phyloP scores from a whole-genome alignment of 805 yeast species.

The Kockiozyma suomiensis region DNA sequence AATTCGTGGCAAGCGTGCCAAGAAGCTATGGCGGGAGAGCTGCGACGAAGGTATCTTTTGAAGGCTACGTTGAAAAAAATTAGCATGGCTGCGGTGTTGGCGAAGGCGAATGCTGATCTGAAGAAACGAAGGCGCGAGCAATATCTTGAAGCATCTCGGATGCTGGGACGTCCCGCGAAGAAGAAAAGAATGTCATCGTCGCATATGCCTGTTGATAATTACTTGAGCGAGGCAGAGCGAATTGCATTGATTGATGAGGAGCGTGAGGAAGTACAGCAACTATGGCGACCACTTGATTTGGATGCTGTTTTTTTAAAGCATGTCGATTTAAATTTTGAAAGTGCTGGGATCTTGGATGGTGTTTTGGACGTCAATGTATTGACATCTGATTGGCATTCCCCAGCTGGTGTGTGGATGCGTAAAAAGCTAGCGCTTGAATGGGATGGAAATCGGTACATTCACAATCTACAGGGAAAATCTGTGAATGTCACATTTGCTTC shows the following conservation, averaged over 20 bases:
- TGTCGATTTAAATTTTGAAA: conserved; percentile 40
- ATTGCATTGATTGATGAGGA: conserved; percentile 37
- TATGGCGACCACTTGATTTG: conserved; percentile 56
- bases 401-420: conserved; percentile 55
- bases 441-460: conserved; percentile 42
- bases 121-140: conserved; percentile 50
- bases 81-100: conserved; percentile 37
- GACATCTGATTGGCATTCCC: conserved; percentile 52
- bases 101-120: conserved; percentile 38
- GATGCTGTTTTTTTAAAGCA: conserved; percentile 42
- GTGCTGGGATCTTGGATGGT: conserved; percentile 36
- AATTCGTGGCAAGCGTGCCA: conserved; percentile 50
- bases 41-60: conserved; percentile 44
- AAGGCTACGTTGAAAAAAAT: conserved; percentile 43
- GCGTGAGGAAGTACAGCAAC: conserved; percentile 45
- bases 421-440: conserved; percentile 48
- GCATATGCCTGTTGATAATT: conserved; percentile 24
- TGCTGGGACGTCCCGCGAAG: conserved; percentile 30
- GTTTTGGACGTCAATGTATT: conserved; percentile 48
- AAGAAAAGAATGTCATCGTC: conserved; percentile 10
- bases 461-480: conserved; percentile 39
- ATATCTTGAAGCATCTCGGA: conserved; percentile 25
- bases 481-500: conserved; percentile 46
- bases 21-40: conserved; percentile 51
- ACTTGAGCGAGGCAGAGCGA: conserved; percentile 25